Conservation (phyloP, 1,284 basidiomycete species). For the Pholiota adiposa region DNA sequence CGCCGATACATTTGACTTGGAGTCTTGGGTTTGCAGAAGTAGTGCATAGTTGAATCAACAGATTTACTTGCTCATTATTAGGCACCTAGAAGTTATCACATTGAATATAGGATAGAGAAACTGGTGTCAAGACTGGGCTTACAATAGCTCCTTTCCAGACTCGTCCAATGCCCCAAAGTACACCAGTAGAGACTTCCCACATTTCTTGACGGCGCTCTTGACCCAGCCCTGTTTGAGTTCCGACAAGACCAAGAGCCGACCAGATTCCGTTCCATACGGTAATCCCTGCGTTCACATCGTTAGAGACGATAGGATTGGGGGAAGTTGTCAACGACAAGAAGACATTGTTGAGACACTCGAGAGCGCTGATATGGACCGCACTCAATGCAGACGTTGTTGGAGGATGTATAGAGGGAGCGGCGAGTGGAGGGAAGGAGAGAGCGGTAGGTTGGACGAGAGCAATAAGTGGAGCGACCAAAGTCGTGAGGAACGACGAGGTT, state of each 20-base stretch:
- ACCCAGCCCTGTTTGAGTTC: slow-evolving; percentile 60
- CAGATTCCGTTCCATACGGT: slow-evolving; percentile 67
- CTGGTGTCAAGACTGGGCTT: slow-evolving; percentile 1
- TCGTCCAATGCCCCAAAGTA: slow-evolving; percentile 79
- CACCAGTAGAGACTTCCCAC: slow-evolving; percentile 76
- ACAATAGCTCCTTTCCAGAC: slow-evolving; percentile 71
- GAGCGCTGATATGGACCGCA: slow-evolving; percentile 80
- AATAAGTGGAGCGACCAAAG: slow-evolving; percentile 65
- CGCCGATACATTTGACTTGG: slow-evolving; percentile 80
- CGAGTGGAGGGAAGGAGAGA: slow-evolving; percentile 81
- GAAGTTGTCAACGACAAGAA: slow-evolving; percentile 73
- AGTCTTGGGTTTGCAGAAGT: slow-evolving; percentile 56
- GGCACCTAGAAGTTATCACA: slow-evolving; percentile 35
- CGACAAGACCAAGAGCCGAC: slow-evolving; percentile 58
- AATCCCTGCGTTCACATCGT: slow-evolving; percentile 52
- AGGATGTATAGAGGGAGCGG: slow-evolving; percentile 72
- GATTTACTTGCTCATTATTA: slow-evolving; percentile 60
- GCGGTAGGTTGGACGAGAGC: slow-evolving; percentile 71
- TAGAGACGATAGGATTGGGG: slow-evolving; percentile 41
- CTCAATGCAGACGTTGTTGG: slow-evolving; percentile 85
- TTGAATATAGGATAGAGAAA: background rate
- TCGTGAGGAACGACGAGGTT: slow-evolving; percentile 42
- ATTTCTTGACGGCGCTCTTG: slow-evolving; percentile 70
- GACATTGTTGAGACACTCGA: slow-evolving; percentile 92
- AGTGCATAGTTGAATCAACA: slow-evolving; percentile 71